A percentile compares a stretch with the other conserved stretches of the same genome.
These are phyloP conservation scores for Fusarium penzigii DNA, from an alignment of 2,329 filamentous ascomycete species.

Conservation along the genomic window DNA sequence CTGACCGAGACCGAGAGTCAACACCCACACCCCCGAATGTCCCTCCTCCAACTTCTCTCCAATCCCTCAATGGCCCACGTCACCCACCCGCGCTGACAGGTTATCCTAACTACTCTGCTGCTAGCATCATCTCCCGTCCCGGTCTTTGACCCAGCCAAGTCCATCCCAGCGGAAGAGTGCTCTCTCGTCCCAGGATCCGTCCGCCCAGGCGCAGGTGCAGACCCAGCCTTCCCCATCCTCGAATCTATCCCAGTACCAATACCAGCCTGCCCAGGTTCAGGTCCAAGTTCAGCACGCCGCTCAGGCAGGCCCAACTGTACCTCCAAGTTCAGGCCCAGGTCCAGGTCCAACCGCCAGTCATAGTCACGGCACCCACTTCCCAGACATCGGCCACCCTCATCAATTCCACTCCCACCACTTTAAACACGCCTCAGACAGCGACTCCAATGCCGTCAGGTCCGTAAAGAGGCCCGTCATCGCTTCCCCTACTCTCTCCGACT, in stretches of 20 bases:
- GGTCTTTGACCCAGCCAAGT: slow-evolving; percentile 6
- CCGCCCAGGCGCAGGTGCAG: slow-evolving; percentile 2
- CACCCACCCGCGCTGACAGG: slow-evolving; percentile 30
- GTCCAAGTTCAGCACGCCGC: slow-evolving; percentile 8
- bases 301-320: background rate
- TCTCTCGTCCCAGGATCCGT: background rate
- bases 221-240: slow-evolving; percentile 13
- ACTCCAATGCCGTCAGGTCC: slow-evolving; percentile 18
- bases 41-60: slow-evolving; percentile 3
- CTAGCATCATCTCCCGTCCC: slow-evolving; percentile 24
- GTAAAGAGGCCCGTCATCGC: slow-evolving; percentile 25
- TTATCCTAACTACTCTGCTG: slow-evolving; percentile 13
- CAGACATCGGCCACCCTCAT: slow-evolving; percentile 13
- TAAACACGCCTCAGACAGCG: slow-evolving; percentile 18
- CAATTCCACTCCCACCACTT: slow-evolving; percentile 21
- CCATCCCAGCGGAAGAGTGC: background rate
- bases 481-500: slow-evolving; percentile 20
- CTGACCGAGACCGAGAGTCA: too few relatives aligned
- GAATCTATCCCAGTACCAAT: background rate
- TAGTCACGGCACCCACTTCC: background rate
- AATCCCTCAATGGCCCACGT: slow-evolving; percentile 29
- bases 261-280: background rate
- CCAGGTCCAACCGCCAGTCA: slow-evolving; percentile 2
- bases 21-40: too few relatives aligned
- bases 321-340: slow-evolving; percentile 6